These are phyloP conservation scores for Craspedostauros australis DNA, from an alignment of 108 stramenopile species.

Conservation along the genomic window DNA sequence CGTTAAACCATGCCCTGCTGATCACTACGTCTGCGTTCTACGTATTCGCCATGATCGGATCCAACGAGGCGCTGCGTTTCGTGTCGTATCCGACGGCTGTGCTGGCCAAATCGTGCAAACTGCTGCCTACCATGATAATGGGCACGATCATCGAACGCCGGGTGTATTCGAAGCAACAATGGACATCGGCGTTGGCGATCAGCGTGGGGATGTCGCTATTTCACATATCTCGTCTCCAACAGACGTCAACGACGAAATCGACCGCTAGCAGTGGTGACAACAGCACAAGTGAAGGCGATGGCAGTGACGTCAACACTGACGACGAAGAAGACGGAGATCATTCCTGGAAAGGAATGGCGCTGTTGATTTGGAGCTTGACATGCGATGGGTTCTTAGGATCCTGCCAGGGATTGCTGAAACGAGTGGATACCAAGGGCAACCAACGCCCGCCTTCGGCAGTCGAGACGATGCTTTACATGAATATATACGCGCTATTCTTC, in stretches of 20 bases:
- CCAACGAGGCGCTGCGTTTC: conserved; percentile 74
- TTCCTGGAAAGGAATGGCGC: conserved; percentile 59
- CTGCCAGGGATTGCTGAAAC: conserved; percentile 68
- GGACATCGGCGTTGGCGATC: conserved; percentile 65
- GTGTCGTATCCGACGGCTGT: conserved; percentile 90
- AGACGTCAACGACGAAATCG: conserved; percentile 8
- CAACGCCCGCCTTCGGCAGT: conserved; percentile 64
- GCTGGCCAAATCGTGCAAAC: conserved; percentile 90
- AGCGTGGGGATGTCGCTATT: conserved; percentile 74
- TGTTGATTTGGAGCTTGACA: conserved; percentile 49
- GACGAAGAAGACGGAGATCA: conserved; percentile 2
- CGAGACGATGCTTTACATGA: conserved; percentile 80
- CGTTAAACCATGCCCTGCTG: conserved; percentile 41
- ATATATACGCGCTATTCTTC: conserved; percentile 58
- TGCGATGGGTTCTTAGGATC: conserved; percentile 78
- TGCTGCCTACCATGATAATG: conserved; percentile 90
- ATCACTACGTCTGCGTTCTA: conserved; percentile 47
- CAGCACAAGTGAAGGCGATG: not conserved
- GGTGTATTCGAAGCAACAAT: conserved; percentile 56
- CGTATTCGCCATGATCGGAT: conserved; percentile 67
- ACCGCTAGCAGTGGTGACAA: not conserved
- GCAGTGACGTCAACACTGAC: not conserved
- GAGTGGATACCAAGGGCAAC: conserved; percentile 8
- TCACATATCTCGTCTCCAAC: conserved; percentile 54
- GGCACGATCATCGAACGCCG: conserved; percentile 54